Conservation (phyloP, 2,329 filamentous ascomycete genomes). For the Waltergamsia citrina region DNA sequence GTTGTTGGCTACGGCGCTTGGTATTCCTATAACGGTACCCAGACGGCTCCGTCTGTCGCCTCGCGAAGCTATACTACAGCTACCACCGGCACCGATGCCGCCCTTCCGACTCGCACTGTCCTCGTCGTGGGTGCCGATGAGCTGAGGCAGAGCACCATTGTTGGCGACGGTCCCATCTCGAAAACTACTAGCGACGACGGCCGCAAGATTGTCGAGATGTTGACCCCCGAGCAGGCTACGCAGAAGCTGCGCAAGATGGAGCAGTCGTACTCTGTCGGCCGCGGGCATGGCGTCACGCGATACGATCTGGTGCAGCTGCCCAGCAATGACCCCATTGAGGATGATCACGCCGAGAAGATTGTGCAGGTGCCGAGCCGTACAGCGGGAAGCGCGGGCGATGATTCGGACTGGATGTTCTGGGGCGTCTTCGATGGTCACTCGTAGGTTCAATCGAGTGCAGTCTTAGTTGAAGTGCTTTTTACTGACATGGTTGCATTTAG, state of each 20-base stretch:
- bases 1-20: constrained; percentile 65
- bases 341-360: constrained; percentile 97
- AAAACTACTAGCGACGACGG: constrained; percentile 83
- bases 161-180: constrained; percentile 76
- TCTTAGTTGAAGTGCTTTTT: not conserved
- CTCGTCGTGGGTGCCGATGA: constrained; percentile 85
- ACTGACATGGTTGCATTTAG: constrained; percentile 32
- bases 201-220: constrained; percentile 85
- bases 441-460: constrained; percentile 37
- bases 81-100: constrained; percentile 19
- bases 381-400: constrained; percentile 31
- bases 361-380: constrained; percentile 69
- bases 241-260: constrained; percentile 82
- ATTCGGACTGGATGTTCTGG: constrained; percentile 99
- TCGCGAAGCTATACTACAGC: constrained; percentile 33
- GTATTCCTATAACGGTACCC: constrained; percentile 54
- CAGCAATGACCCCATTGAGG: constrained; percentile 96
- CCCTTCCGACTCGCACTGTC: constrained; percentile 52
- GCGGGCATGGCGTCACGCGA: constrained; percentile 83
- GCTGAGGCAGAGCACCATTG: constrained; percentile 78
- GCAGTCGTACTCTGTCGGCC: constrained; percentile 81
- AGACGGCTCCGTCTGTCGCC: constrained; percentile 21
- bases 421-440: constrained; percentile 96
- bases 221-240: constrained; percentile 89
- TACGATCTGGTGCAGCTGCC: constrained; percentile 93